These are phyloP conservation scores for Rhodotorula sp. DNA, from an alignment of 1,284 basidiomycete genomes.

Conservation along the genomic window DNA sequence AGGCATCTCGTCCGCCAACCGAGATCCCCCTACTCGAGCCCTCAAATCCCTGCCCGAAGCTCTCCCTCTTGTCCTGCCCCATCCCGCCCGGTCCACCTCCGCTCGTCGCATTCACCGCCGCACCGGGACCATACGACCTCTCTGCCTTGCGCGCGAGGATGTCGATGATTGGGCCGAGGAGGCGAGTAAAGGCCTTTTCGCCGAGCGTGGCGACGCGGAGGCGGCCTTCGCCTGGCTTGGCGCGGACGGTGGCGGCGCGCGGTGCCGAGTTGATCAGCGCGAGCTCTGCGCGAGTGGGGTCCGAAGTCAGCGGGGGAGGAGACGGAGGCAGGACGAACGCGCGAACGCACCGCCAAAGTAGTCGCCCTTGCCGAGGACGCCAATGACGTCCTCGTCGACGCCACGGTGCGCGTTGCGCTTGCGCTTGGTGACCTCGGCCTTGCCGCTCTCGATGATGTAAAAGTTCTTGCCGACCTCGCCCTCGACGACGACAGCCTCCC, in stretches of 20 bases:
- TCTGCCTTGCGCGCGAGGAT: slow-evolving; percentile 57
- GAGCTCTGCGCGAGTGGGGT: slow-evolving; percentile 59
- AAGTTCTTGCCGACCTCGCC: slow-evolving; percentile 96
- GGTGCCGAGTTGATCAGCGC: slow-evolving; percentile 80
- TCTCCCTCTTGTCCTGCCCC: slow-evolving; percentile 26
- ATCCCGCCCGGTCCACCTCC: neutral
- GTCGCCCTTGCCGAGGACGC: slow-evolving; percentile 79
- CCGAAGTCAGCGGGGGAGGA: neutral
- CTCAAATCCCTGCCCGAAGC: slow-evolving; percentile 10
- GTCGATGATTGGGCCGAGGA: slow-evolving; percentile 84
- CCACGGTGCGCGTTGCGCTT: slow-evolving; percentile 57
- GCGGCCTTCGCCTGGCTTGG: slow-evolving; percentile 56
- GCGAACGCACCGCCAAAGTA: slow-evolving; percentile 86
- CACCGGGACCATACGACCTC: slow-evolving; percentile 30
- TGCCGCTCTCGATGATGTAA: slow-evolving; percentile 93
- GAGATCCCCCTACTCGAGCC: slow-evolving; percentile 14
- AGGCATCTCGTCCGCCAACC: slow-evolving; percentile 11
- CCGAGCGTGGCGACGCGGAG: slow-evolving; percentile 91
- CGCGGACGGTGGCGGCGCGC: slow-evolving; percentile 90
- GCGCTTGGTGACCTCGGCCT: slow-evolving; percentile 80
- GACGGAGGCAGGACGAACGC: slow-evolving; percentile 7
- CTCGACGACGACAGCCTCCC: slow-evolving; percentile 81
- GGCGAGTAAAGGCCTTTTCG: slow-evolving; percentile 87
- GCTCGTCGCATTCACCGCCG: slow-evolving; percentile 8
- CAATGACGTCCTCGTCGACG: slow-evolving; percentile 67